A percentile compares a stretch with the other conserved stretches of the same genome.
These are phyloP conservation scores for Beta corolliflora DNA, from an alignment of 179 eudicot species.

Conservation along the genomic window DNA sequence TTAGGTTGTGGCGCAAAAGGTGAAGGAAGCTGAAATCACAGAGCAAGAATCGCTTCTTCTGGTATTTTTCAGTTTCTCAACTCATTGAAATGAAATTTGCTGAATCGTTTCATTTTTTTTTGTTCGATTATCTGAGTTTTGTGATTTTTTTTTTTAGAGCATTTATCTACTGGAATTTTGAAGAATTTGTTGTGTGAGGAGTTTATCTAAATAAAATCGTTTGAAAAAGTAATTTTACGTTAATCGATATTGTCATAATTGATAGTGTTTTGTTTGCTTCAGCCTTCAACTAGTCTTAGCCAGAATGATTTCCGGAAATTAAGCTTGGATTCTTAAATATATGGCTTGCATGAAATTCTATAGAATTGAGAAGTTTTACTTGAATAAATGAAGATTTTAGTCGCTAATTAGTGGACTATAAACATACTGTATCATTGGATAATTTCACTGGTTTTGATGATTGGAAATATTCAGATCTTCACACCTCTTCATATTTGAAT, in stretches of 20 bases:
- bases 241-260: neutral
- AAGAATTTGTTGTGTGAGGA: neutral
- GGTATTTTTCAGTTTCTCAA: too few relatives aligned
- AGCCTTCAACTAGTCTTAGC: neutral
- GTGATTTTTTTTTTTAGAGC: neutral
- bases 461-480: too few relatives aligned
- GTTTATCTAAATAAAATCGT: neutral
- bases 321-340: neutral
- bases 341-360: too few relatives aligned
- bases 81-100: too few relatives aligned
- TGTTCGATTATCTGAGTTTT: neutral
- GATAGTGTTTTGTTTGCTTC: neutral
- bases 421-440: neutral
- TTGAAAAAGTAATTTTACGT: neutral
- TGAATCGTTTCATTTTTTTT: too few relatives aligned
- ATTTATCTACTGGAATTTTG: neutral
- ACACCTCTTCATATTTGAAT: neutral
- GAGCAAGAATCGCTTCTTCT: slow-evolving; percentile 90
- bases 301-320: neutral
- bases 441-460: neutral
- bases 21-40: slow-evolving; percentile 85
- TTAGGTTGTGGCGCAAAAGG: slow-evolving; percentile 79
- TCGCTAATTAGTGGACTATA: neutral
- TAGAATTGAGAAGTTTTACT: neutral
- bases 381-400: neutral